These are phyloP conservation scores for Jamesozyma hellenica DNA, from an alignment of 805 yeast genomes.

Conservation along the genomic window DNA sequence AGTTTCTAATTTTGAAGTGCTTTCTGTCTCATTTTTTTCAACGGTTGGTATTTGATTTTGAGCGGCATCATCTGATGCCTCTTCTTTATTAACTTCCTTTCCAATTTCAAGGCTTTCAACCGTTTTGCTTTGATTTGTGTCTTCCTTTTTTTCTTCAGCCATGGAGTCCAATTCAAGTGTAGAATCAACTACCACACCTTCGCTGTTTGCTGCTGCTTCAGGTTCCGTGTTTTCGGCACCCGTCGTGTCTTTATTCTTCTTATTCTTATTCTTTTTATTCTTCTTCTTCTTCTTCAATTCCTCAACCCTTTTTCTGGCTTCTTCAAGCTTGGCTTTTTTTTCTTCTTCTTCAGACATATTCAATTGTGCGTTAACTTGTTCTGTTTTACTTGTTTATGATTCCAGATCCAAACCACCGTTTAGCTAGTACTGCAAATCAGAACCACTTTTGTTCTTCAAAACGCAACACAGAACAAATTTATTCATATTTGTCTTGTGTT, in stretches of 20 bases:
- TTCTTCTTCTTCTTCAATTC: slow-evolving; percentile 54
- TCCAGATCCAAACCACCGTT: no score
- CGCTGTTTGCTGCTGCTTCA: not conserved
- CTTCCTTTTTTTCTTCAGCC: not conserved
- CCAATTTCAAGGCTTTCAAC: slow-evolving; percentile 1
- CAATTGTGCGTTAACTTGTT: no score
- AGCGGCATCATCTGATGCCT: not conserved
- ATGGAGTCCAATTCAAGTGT: no score
- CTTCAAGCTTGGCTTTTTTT: slow-evolving; percentile 56
- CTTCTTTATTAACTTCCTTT: not conserved
- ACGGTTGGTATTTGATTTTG: not conserved
- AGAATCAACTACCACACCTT: slow-evolving; percentile 3
- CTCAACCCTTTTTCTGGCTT: slow-evolving; percentile 63
- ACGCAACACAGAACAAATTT: no score
- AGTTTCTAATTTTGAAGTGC: slow-evolving; percentile 1
- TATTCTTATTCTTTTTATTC: slow-evolving; percentile 36
- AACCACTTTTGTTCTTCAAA: no score
- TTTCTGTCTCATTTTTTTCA: slow-evolving; percentile 6
- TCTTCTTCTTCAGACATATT: slow-evolving; percentile 23
- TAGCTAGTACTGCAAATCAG: no score
- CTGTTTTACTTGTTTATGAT: no score
- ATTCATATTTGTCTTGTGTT: no score
- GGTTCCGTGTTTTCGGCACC: slow-evolving; percentile 4
- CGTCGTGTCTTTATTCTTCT: slow-evolving; percentile 22
- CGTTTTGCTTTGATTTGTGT: not conserved